phyloP scores from a whole-genome alignment of 306 rosid species.

The Quercus parvula region DNA sequence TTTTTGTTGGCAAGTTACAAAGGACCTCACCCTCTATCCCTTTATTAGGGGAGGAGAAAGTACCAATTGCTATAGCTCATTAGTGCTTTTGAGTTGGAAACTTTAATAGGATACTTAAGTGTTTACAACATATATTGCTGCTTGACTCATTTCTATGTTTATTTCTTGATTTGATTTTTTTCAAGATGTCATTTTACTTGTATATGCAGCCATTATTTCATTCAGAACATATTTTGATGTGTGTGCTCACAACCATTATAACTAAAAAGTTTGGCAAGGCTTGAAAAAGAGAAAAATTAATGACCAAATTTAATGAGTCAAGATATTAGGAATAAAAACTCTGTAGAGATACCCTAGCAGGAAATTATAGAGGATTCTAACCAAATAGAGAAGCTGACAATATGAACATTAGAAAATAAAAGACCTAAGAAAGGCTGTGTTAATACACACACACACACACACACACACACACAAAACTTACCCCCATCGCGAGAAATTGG shows the following conservation, averaged over 20 bases:
- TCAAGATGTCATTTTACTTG: neutral
- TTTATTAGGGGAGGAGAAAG: too few species aligned
- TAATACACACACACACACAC: too few species aligned
- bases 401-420: neutral
- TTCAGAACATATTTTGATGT: neutral
- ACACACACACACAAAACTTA: neutral
- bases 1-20: too few species aligned
- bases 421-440: neutral
- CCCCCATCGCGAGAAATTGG: constrained; percentile 38
- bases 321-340: neutral
- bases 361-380: neutral
- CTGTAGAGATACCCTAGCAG: neutral
- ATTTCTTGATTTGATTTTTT: neutral
- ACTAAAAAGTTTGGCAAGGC: too few species aligned
- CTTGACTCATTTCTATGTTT: neutral
- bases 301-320: too few species aligned
- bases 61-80: too few species aligned
- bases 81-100: neutral
- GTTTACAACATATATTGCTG: neutral
- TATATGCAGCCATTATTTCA: neutral
- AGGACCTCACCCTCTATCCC: too few species aligned
- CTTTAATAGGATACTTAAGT: neutral
- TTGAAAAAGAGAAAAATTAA: too few species aligned
- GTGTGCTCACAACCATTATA: too few species aligned
- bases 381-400: neutral